Conservation (phyloP, 768 basidiomycete genomes). For the Hirschioporus abietinus region DNA sequence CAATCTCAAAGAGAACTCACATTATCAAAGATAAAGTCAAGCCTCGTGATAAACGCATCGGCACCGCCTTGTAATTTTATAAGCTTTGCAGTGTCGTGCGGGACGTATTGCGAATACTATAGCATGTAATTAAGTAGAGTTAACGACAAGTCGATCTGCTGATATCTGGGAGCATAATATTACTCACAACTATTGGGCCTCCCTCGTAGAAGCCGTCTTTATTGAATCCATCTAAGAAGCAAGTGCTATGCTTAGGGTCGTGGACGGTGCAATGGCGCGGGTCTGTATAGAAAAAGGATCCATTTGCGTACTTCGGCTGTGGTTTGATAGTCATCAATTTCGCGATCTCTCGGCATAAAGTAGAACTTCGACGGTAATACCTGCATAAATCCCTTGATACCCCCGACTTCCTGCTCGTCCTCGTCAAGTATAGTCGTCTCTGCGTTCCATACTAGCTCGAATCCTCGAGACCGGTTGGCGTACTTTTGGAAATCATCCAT, state of each 20-base stretch:
- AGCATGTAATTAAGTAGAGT: background rate
- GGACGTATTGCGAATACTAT: constrained; percentile 36
- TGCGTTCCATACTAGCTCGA: constrained; percentile 21
- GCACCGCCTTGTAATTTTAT: constrained; percentile 35
- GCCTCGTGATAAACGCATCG: constrained; percentile 53
- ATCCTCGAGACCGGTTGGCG: constrained; percentile 61
- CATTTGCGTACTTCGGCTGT: constrained; percentile 44
- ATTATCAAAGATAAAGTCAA: constrained; percentile 59
- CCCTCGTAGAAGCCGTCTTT: constrained; percentile 57
- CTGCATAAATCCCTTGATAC: constrained; percentile 53
- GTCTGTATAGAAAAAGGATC: constrained; percentile 52
- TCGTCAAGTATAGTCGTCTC: background rate
- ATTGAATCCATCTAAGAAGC: constrained; percentile 54
- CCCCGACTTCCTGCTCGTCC: constrained; percentile 30
- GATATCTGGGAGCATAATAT: constrained; percentile 40
- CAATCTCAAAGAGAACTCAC: constrained; percentile 24
- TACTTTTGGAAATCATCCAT: constrained; percentile 49
- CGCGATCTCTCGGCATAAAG: background rate
- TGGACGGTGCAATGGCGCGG: constrained; percentile 57
- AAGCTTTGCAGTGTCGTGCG: constrained; percentile 63
- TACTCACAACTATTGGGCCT: constrained; percentile 7
- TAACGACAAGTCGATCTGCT: constrained; percentile 44
- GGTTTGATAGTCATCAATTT: background rate
- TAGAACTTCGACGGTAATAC: constrained; percentile 21
- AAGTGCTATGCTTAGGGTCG: constrained; percentile 41